These are phyloP conservation scores for Exophiala oligosperma DNA, from an alignment of 2,329 filamentous ascomycete genomes.

Conservation along the genomic window DNA sequence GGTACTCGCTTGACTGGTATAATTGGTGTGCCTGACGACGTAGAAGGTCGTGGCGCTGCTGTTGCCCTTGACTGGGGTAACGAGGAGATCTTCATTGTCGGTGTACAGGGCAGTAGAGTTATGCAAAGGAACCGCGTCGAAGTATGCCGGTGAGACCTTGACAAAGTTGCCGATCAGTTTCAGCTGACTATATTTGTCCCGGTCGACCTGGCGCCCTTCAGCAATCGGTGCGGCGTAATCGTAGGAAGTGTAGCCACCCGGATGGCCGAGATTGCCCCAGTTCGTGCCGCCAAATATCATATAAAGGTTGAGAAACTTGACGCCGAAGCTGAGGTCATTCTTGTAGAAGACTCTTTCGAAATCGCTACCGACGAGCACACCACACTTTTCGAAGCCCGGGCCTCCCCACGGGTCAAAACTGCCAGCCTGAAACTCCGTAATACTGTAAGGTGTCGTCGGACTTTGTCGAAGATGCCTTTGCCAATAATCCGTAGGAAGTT, in stretches of 20 bases:
- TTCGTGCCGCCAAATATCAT: conserved; percentile 79
- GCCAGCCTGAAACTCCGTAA: conserved; percentile 32
- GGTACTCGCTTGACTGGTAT: conserved; percentile 58
- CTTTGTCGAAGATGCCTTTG: conserved; percentile 28
- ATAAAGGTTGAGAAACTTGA: conserved; percentile 70
- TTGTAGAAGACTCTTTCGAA: conserved; percentile 80
- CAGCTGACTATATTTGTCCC: conserved; percentile 77
- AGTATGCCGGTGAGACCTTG: conserved; percentile 69
- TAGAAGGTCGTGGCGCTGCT: conserved; percentile 61
- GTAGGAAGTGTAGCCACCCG: conserved; percentile 60
- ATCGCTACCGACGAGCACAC: conserved; percentile 66
- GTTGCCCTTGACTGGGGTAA: conserved; percentile 62
- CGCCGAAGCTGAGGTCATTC: conserved; percentile 66
- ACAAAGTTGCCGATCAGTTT: conserved; percentile 76
- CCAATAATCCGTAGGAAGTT: conserved; percentile 28
- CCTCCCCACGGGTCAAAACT: conserved; percentile 24
- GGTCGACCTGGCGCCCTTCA: conserved; percentile 66
- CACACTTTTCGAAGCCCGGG: conserved; percentile 50
- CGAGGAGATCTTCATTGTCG: conserved; percentile 53
- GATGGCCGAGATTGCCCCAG: conserved; percentile 76
- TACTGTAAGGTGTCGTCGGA: conserved; percentile 30
- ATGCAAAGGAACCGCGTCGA: conserved; percentile 58
- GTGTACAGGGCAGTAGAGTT: conserved; percentile 48
- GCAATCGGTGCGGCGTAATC: conserved; percentile 65
- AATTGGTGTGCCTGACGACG: conserved; percentile 66